Base-by-base conservation (phyloP, 495 filamentous ascomycete species). In the Penicillium silybi region DNA sequence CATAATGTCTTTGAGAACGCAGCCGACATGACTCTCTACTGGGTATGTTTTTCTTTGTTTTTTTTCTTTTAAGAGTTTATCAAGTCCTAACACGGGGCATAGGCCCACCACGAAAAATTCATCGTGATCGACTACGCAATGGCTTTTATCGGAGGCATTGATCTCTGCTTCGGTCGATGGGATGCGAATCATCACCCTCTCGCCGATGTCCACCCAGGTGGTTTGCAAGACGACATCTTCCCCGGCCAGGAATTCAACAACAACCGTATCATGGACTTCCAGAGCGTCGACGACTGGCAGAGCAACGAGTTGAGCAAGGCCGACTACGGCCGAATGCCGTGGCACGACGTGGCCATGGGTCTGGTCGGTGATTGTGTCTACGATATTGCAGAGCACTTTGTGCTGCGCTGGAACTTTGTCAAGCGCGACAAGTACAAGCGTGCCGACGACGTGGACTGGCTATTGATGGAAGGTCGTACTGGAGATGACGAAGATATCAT, bases 401-500 rank as follows among this genome's bases (percentile, higher is more conserved):
- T 96, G 32, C 78, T 95, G 16, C 82, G 92, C 37, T 97, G 93
- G 93, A 98, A 98, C 67, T 95, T 96, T 54, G 76, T 92, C 72
- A 97, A 98, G 72, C 83, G 92, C 17, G 92, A 97, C 76, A 97
- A 98, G 70, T 96, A 98, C 75, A 98, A 98, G 71, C 85, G 92
- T 11, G 82, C 87, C 48, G 65, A 80, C 0, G 68, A 78, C 32
- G 91, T 87, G 46, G 89, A 92, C 44, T 98, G 92, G 92, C 71
- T 97, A 2, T 69, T 80, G 47, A 76, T 97, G 43, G 79, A 85
- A 49, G 92, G 90, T n/a, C 82, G 89, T n/a, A 80, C 83, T 35
- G 87, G 83, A 7, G 79, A 86, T 0, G 77, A 92, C 52, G 90
- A 96, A 53, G 87, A 92, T 62, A 74, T 97, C 0, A 76, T 96